Base-by-base conservation (phyloP, 2,329 filamentous ascomycete genomes). In the Tothia fuscella region DNA sequence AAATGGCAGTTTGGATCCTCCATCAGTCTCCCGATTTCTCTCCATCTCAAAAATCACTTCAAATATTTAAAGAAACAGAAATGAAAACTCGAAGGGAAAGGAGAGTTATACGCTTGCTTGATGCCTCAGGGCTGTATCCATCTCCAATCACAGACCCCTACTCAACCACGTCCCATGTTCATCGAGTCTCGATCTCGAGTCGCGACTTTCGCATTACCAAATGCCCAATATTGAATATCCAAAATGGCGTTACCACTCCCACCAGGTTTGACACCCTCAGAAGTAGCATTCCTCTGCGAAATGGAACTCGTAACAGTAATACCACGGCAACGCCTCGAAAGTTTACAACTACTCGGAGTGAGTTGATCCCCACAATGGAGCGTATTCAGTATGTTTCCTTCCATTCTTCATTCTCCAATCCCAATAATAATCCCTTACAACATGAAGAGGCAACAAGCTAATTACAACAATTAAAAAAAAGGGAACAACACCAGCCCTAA, bases 231-330 rank as follows among this genome's bases (percentile, higher is more conserved):
- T 35, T 46, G 19, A 32, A 43, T 46, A 17, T 16, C 16, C 30
- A 53, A 50, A 42, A 79, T 80, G 76, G 75, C 75, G 39, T 70
- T 78, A 50, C 72, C 74, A 48, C 66, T 78, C 31, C 72, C 72
- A 29, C 67, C 72, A 48, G 74, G 80, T 60, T 72, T 95, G 33
- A 81, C 83, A 52, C 86, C 91, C 46, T 71, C 83, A 49, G 91
- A 98, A 65, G 82, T 93, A 34, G 83, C 87, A 38, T 98, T 96
- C 56, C 68, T 96, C 21, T 94, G 88, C 62, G 91, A 98, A 66
- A 96, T 95, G 87, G 89, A 96, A 66, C 76, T 86, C 54, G 82
- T 98, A 43, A 95, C 88, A 0, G 75, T 98, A 17, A 78, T 96
- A 38, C 91, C 91, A 26, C 83, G 91, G 41, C 88, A 96, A 60